A percentile compares a stretch with the other conserved stretches of the same genome.
Evolutionary conservation across 2,329 filamentous ascomycete species (phyloP).

Genomic region (Exophiala sp.): DNA sequence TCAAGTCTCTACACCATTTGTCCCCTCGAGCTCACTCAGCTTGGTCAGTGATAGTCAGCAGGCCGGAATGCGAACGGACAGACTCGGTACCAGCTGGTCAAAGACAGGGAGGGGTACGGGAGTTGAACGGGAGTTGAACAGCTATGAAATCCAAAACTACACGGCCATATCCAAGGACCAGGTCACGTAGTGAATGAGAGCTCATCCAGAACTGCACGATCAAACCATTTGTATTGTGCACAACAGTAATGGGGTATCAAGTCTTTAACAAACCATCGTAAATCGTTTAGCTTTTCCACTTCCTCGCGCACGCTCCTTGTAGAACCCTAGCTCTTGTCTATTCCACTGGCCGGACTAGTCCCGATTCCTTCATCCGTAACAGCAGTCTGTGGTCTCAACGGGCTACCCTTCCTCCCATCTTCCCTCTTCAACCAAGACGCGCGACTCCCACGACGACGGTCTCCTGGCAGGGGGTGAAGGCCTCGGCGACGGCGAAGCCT

Average conservation of each 20-base stretch:
- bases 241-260: neutral
- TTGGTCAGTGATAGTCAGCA: too few relatives aligned
- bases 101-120: too few relatives aligned
- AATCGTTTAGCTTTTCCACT: neutral
- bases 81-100: too few relatives aligned
- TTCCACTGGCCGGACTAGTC: slow-evolving; percentile 29
- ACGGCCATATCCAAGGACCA: too few relatives aligned
- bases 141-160: too few relatives aligned
- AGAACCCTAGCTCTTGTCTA: neutral
- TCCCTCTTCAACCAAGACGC: slow-evolving; percentile 22
- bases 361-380: slow-evolving; percentile 33
- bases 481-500: slow-evolving; percentile 29
- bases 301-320: neutral
- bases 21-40: too few relatives aligned
- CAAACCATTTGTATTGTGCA: neutral
- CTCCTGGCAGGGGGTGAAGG: neutral
- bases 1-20: too few relatives aligned
- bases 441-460: slow-evolving; percentile 18
- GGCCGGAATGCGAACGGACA: too few relatives aligned
- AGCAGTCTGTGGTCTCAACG: slow-evolving; percentile 32
- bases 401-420: slow-evolving; percentile 33
- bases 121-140: too few relatives aligned
- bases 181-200: too few relatives aligned
- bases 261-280: neutral
- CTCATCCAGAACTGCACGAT: neutral